Base-by-base conservation (phyloP, 352 stramenopile genomes). In the Phytopythium chamaehyphon region DNA sequence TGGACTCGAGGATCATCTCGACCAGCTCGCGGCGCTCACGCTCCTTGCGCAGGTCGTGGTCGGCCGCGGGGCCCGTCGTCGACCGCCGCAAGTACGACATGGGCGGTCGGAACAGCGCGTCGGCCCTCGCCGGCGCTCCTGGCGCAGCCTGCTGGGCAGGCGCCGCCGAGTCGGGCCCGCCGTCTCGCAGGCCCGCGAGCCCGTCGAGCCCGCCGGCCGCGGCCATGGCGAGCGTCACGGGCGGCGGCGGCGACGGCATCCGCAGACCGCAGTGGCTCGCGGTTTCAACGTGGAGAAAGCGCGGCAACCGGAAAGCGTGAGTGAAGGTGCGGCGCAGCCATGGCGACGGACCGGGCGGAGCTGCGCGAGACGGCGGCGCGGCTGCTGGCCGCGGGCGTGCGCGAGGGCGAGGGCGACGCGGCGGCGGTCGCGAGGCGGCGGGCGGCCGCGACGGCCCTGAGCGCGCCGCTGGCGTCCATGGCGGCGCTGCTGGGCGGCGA, bases 1-100 rank as follows among this genome's bases (percentile, higher is more conserved):
- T 84, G 23, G 80, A 86, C 64, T 87, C 76, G 9, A 88, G 64
- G 22, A 90, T 83, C 76, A 88, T 84, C 24, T 74, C 64, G 59
- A 90, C 64, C 40, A 90, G 60, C 59, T 88, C 76, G 2, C 72
- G 76, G 7, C 71, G 69, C 57, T 90, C 76, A n/a, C 57, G 47
- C 39, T 86, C 76, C 40, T 84, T 87, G 40, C 72, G 73, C 15
- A 58, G 61, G 21, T 79, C 62, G 45, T 75, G 66, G 6, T 83
- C 75, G 1, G n/a, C 36, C 26, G 40, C 33, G 36, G 42, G 53
- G 38, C 57, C 12, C 59, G 43, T 54, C 22, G 36, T 44, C 48
- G 40, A 47, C 37, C 40, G 48, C 14, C 63, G 57, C 22, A 73
- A 45, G 26, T 73, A 76, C 40, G 66, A 76, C 66, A 76, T 76